Evolutionary conservation across 1,284 basidiomycete species (phyloP).

Genomic region (Rhodofomes roseus): DNA sequence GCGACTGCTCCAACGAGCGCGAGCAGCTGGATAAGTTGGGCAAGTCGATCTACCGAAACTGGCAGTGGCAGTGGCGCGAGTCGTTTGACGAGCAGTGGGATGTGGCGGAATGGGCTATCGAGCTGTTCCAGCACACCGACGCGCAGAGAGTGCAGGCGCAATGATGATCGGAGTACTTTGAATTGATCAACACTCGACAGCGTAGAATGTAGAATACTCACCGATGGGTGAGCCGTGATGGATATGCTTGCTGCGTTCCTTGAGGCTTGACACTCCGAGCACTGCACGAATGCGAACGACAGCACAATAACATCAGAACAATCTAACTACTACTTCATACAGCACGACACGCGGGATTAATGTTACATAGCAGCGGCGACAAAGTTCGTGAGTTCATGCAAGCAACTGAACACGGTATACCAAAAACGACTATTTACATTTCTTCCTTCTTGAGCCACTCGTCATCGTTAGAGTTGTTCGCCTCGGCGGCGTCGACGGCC

Average conservation of each 20-base stretch:
- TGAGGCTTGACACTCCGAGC: too few species aligned
- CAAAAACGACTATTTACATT: constrained; percentile 8
- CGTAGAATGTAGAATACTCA: too few species aligned
- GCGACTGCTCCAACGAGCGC: not conserved
- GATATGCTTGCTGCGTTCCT: too few species aligned
- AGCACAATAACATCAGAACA: not conserved
- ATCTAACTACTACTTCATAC: not conserved
- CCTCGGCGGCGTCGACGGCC: constrained; percentile 35
- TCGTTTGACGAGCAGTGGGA: constrained; percentile 17
- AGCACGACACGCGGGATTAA: not conserved
- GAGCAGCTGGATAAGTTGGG: constrained; percentile 10
- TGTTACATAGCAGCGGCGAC: not conserved
- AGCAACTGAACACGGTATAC: not conserved
- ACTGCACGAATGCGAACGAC: not conserved
- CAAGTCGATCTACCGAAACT: constrained; percentile 12
- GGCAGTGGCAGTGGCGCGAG: constrained; percentile 22
- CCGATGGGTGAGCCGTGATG: too few species aligned
- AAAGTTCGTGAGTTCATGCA: not conserved
- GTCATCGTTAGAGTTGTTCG: constrained; percentile 25
- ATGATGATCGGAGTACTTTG: too few species aligned
- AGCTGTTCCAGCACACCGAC: constrained; percentile 1
- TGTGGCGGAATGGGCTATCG: constrained; percentile 9
- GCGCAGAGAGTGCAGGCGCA: constrained; percentile 3
- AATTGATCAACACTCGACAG: too few species aligned
- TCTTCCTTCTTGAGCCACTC: constrained; percentile 29